Conservation (phyloP, 371 early-diverging fungal species). For the Mucor sp. region DNA sequence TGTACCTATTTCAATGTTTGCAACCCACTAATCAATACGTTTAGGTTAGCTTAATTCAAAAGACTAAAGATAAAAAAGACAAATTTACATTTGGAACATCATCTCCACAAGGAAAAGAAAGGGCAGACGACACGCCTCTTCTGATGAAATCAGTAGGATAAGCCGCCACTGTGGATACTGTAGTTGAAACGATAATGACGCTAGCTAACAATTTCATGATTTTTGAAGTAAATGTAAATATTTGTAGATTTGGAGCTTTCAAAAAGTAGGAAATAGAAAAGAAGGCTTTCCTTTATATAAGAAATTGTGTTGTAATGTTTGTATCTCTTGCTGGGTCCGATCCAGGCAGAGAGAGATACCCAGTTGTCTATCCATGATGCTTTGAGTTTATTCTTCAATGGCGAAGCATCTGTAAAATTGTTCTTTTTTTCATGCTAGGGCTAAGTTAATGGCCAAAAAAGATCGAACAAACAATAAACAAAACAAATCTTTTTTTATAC, state of each 20-base stretch:
- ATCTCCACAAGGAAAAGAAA: conserved; percentile 5
- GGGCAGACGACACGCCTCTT: not conserved
- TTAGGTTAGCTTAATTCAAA: not conserved
- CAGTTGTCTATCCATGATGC: not conserved
- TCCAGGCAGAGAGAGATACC: not conserved
- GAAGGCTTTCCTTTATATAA: not conserved
- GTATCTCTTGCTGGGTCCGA: not conserved
- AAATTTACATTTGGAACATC: not conserved
- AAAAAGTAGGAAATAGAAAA: not conserved
- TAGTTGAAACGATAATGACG: not conserved
- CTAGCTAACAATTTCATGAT: not conserved
- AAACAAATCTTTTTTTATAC: not conserved
- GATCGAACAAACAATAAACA: not conserved
- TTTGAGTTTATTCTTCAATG: not conserved
- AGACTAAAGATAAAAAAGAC: not conserved
- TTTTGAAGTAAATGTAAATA: not conserved
- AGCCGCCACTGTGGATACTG: not conserved
- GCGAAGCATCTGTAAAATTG: not conserved
- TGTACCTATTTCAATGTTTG: not conserved
- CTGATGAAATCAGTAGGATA: not conserved
- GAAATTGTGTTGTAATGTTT: not conserved
- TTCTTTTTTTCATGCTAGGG: not conserved
- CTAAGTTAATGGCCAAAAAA: not conserved
- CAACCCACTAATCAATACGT: not conserved
- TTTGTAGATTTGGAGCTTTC: not conserved